These are phyloP conservation scores for Torulaspora quercuum DNA, from an alignment of 805 yeast species.

Conservation along the genomic window DNA sequence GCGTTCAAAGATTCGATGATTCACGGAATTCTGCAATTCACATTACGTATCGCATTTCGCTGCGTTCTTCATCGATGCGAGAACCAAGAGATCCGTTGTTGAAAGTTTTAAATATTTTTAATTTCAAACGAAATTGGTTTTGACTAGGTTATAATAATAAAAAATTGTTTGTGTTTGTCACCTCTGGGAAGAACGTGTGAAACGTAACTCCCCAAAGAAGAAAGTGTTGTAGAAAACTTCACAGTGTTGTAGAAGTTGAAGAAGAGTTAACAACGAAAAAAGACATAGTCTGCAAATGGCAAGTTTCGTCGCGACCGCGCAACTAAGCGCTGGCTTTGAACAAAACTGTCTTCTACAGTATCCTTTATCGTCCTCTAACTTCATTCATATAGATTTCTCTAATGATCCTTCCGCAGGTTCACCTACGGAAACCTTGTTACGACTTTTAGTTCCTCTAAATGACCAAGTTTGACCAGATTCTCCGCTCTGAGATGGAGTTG, in stretches of 20 bases:
- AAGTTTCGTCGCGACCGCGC: conserved; percentile 24
- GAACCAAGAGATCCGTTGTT: conserved; percentile 44
- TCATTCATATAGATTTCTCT: conserved; percentile 22
- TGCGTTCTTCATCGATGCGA: conserved; percentile 46
- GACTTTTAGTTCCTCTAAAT: conserved; percentile 45
- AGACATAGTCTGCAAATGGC: not conserved
- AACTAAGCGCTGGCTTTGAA: conserved; percentile 30
- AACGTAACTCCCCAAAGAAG: conserved; percentile 12
- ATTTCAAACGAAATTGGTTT: conserved; percentile 19
- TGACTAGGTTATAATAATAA: conserved; percentile 14
- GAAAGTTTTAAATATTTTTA: conserved; percentile 37
- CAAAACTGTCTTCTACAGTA: not conserved
- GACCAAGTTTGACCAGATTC: conserved; percentile 43
- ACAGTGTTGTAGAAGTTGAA: conserved; percentile 19
- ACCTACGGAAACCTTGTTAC: conserved; percentile 45
- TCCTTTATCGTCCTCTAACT: conserved; percentile 1
- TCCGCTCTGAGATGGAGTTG: conserved; percentile 37
- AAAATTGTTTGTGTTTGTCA: conserved; percentile 22
- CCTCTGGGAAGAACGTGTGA: conserved; percentile 13
- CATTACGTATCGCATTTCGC: conserved; percentile 44
- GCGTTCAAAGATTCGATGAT: conserved; percentile 47
- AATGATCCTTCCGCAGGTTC: conserved; percentile 41
- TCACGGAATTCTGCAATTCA: conserved; percentile 38
- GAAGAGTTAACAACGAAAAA: conserved; percentile 2
- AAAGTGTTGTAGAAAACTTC: conserved; percentile 19